These are phyloP conservation scores for Fragilariopsis cylindrus DNA, from an alignment of 108 stramenopile genomes.

Conservation along the genomic window DNA sequence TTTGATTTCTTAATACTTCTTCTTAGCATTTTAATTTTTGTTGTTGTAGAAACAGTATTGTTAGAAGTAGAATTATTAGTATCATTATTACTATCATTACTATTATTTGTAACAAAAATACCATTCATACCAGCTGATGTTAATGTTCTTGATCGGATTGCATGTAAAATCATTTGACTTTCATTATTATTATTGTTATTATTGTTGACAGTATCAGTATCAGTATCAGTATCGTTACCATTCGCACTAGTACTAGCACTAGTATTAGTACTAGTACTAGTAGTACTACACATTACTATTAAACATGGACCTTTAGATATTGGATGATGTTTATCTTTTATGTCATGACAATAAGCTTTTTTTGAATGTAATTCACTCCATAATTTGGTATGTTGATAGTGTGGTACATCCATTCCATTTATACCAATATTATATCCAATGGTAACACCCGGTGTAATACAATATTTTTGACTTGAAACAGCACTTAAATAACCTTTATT, in stretches of 20 bases:
- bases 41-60: too few relatives aligned
- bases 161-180: slow-evolving; percentile 42
- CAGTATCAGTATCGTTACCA: too few relatives aligned
- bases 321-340: not conserved
- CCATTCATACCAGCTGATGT: slow-evolving; percentile 82
- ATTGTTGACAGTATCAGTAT: too few relatives aligned
- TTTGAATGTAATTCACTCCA: not conserved
- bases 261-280: too few relatives aligned
- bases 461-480: slow-evolving; percentile 42
- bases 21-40: too few relatives aligned
- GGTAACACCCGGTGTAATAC: slow-evolving; percentile 79
- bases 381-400: not conserved
- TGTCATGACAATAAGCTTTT: not conserved
- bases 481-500: slow-evolving; percentile 35
- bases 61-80: too few relatives aligned
- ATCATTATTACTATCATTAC: too few relatives aligned
- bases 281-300: not conserved
- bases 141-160: slow-evolving; percentile 71
- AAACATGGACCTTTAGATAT: not conserved
- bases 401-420: slow-evolving; percentile 52
- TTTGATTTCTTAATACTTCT: too few relatives aligned
- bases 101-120: slow-evolving; percentile 18
- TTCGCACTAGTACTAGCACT: too few relatives aligned
- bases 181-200: slow-evolving; percentile 15
- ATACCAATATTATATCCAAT: slow-evolving; percentile 76